Conservation (phyloP, 208 protist species). For the Trypanosoma conorhini region DNA sequence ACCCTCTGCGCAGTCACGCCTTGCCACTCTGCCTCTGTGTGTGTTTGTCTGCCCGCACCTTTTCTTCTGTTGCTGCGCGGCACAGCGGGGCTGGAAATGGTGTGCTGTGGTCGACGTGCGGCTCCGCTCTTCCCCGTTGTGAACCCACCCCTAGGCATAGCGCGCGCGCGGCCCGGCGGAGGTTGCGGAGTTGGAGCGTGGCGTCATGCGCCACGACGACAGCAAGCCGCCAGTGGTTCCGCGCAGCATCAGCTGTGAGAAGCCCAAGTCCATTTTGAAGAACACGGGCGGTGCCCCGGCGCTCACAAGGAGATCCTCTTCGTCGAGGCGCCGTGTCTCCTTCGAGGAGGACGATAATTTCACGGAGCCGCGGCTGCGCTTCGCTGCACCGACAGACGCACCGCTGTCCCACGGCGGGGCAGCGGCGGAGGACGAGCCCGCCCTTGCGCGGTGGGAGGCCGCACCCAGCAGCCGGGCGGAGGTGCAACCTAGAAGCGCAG, state of each 20-base stretch:
- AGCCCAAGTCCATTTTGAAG: constrained; percentile 20
- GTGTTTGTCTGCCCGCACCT: not conserved
- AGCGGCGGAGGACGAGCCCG: not conserved
- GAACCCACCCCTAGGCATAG: not conserved
- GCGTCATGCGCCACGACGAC: not conserved
- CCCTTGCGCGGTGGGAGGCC: not conserved
- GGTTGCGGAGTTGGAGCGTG: not conserved
- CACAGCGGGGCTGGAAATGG: not conserved
- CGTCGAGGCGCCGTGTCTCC: constrained; percentile 12
- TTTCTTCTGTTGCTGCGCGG: not conserved
- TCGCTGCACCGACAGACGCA: not conserved
- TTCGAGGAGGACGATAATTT: constrained; percentile 23
- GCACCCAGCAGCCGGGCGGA: not conserved
- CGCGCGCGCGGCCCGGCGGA: not conserved
- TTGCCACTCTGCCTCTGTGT: not conserved
- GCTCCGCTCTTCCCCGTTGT: not conserved
- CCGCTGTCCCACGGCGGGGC: not conserved
- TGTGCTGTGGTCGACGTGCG: not conserved
- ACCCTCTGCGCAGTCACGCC: not conserved
- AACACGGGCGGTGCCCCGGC: not conserved
- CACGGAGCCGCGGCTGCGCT: constrained; percentile 16
- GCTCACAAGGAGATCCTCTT: not conserved
- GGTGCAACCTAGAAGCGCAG: not conserved
- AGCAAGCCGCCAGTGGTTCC: constrained; percentile 18
- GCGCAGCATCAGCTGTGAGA: not conserved